phyloP scores from a whole-genome alignment of 768 basidiomycete genomes.

The Brasilioporus rufonigricans region DNA sequence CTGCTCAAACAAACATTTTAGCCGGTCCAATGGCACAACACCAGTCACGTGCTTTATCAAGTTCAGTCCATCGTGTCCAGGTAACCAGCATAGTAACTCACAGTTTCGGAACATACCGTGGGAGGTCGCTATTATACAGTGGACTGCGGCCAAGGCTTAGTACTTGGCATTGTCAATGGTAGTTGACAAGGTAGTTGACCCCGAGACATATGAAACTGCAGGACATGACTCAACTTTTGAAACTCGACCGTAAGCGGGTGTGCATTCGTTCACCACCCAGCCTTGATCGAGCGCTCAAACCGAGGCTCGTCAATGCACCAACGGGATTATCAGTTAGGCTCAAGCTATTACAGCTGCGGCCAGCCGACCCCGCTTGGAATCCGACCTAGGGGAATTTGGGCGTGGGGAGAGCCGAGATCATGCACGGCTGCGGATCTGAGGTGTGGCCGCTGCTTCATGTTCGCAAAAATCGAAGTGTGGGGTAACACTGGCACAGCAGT shows the following conservation, averaged over 20 bases:
- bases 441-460: conserved; percentile 8
- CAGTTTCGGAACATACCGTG: conserved; percentile 8
- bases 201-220: background rate
- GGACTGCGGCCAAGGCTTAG: background rate
- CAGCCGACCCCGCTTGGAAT: conserved; percentile 9
- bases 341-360: background rate
- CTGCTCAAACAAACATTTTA: background rate
- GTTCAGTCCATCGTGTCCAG: background rate
- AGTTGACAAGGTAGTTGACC: background rate
- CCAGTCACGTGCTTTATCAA: background rate
- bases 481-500: conserved; percentile 8
- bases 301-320: background rate
- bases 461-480: conserved; percentile 17
- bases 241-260: background rate
- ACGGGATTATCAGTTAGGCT: background rate
- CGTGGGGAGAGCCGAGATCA: conserved; percentile 12
- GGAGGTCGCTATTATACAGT: background rate
- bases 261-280: too few species aligned
- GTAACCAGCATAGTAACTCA: background rate
- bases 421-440: conserved; percentile 19
- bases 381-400: background rate
- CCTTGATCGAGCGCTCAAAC: too few species aligned
- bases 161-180: background rate
- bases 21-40: background rate
- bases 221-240: background rate